These are phyloP conservation scores for Chrysoporthe deuterocubensis DNA, from an alignment of 2,329 filamentous ascomycete genomes.

Conservation along the genomic window DNA sequence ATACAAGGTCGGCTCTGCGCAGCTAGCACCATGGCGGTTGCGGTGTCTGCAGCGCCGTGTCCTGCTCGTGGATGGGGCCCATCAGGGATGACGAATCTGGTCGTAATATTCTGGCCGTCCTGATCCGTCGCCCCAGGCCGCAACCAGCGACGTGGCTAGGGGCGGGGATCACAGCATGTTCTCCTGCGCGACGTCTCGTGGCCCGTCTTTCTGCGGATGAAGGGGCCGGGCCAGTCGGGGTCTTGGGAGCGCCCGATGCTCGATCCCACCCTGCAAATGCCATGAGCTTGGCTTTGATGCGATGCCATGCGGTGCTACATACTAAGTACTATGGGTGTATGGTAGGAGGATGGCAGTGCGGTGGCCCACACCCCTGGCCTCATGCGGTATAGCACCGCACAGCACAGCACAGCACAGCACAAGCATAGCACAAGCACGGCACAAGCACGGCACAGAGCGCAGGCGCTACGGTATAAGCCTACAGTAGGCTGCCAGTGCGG, in stretches of 20 bases:
- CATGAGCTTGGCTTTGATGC: background rate
- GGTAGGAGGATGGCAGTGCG: background rate
- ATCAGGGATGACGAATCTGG: background rate
- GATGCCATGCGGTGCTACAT: background rate
- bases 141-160: background rate
- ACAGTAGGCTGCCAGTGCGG: background rate
- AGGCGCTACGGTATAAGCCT: too few relatives aligned
- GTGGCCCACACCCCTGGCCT: background rate
- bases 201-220: background rate
- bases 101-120: background rate
- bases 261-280: background rate
- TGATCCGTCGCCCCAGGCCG: background rate
- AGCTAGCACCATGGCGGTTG: background rate
- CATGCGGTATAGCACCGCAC: background rate
- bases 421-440: background rate
- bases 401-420: too few relatives aligned
- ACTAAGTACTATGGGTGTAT: too few relatives aligned
- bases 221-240: constrained; percentile 13
- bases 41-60: background rate
- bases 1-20: background rate
- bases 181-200: constrained; percentile 4
- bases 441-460: background rate
- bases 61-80: background rate
- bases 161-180: background rate
- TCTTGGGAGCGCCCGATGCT: constrained; percentile 8